Conservation (phyloP, 768 basidiomycete genomes). For the Neoboletus subvelutipes region DNA sequence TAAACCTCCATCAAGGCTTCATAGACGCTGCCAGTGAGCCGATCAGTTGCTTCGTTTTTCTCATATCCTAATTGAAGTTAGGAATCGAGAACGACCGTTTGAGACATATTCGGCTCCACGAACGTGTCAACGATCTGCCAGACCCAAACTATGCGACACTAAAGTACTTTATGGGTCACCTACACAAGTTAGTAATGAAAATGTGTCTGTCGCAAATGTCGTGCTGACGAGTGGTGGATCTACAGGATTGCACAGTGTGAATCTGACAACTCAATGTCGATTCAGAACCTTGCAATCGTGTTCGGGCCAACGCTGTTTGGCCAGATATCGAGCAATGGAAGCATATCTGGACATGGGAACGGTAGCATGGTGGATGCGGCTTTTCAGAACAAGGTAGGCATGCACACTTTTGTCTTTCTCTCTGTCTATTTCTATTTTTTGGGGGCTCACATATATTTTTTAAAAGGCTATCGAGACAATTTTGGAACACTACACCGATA, state of each 20-base stretch:
- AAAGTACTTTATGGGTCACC: conserved; percentile 92
- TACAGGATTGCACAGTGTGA: conserved; percentile 76
- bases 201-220: neutral
- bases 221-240: conserved; percentile 9
- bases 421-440: neutral
- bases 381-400: conserved; percentile 66
- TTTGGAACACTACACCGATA: conserved; percentile 90
- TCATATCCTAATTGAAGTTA: conserved; percentile 29
- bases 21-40: conserved; percentile 91
- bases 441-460: conserved; percentile 12
- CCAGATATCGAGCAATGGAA: conserved; percentile 48
- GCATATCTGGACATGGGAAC: conserved; percentile 45
- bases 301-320: conserved; percentile 98
- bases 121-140: conserved; percentile 95
- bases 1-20: conserved; percentile 83
- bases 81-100: conserved; percentile 93
- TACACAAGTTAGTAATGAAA: conserved; percentile 64
- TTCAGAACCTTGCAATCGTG: conserved; percentile 91
- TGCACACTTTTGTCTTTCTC: neutral
- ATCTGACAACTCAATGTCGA: conserved; percentile 84
- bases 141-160: conserved; percentile 99
- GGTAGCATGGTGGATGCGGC: conserved; percentile 68
- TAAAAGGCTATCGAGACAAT: conserved; percentile 91
- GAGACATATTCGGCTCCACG: conserved; percentile 93
- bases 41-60: neutral